Percentiles rank a stretch among this genome's conserved stretches.
Evolutionary conservation across 2,329 filamentous ascomycete species (phyloP).

Genomic region (Verticillium isaacii): DNA sequence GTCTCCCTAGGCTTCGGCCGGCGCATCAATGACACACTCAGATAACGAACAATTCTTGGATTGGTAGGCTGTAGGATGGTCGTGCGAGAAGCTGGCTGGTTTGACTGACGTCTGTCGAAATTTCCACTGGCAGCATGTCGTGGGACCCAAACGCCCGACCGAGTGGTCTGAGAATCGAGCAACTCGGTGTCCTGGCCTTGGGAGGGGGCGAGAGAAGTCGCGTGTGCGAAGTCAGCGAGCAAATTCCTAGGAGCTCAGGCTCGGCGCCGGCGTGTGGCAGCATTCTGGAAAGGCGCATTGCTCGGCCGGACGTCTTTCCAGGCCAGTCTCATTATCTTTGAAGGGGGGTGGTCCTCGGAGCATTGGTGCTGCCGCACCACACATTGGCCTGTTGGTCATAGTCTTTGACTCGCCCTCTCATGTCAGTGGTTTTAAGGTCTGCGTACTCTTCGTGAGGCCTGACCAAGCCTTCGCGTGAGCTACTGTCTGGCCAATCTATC

Average conservation of each 20-base stretch:
- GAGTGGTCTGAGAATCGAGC: not conserved
- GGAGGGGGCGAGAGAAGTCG: not conserved
- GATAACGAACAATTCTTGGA: not conserved
- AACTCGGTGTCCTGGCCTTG: too few relatives aligned
- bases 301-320: not conserved
- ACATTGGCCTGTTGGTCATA: not conserved
- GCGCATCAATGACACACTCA: not conserved
- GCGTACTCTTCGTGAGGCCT: not conserved
- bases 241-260: not conserved
- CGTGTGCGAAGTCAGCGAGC: not conserved
- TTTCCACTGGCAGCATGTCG: not conserved
- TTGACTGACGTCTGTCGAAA: not conserved
- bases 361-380: not conserved
- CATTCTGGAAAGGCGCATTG: not conserved
- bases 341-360: not conserved
- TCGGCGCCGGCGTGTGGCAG: not conserved
- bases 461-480: not conserved
- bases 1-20: not conserved
- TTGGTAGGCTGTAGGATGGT: not conserved
- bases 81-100: not conserved
- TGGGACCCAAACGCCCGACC: not conserved
- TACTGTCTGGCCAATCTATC: slow-evolving; percentile 3
- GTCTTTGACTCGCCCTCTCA: not conserved
- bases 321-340: not conserved
- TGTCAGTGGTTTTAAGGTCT: not conserved